Percentiles rank a stretch among this genome's conserved stretches.
These are phyloP conservation scores for Dendrocalamus latiflorus DNA, from an alignment of 202 grass and related monocot species.

Conservation along the genomic window DNA sequence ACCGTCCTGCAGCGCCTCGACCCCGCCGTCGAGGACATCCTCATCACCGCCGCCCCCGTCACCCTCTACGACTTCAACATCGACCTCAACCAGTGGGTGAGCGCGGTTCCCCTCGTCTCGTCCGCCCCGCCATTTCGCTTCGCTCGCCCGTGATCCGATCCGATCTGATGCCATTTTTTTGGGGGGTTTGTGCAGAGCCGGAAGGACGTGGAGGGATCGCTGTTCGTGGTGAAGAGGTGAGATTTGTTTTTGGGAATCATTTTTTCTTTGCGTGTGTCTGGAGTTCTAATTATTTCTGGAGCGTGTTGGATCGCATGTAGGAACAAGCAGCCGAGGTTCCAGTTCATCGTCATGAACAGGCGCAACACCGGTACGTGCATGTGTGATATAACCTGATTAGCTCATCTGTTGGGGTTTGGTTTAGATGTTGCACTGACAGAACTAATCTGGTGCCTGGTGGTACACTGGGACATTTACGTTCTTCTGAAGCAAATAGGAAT, in stretches of 20 bases:
- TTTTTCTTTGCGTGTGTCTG: too few species aligned
- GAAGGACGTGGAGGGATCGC: slow-evolving; percentile 87
- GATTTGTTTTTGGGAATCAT: too few species aligned
- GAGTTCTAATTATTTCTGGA: slow-evolving; percentile 17
- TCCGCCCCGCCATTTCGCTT: too few species aligned
- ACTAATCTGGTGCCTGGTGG: background rate
- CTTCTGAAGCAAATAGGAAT: background rate
- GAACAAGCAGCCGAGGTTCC: slow-evolving; percentile 81
- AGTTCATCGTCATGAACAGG: slow-evolving; percentile 96
- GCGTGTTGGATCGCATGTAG: slow-evolving; percentile 41
- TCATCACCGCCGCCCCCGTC: too few species aligned
- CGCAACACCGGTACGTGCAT: slow-evolving; percentile 60
- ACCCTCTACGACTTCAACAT: too few species aligned
- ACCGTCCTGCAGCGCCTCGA: too few species aligned
- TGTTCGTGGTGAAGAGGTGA: slow-evolving; percentile 95
- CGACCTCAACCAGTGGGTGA: too few species aligned
- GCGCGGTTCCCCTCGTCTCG: too few species aligned
- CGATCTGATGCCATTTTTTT: too few species aligned
- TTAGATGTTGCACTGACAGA: background rate
- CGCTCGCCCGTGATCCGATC: too few species aligned
- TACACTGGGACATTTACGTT: background rate
- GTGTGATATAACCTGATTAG: background rate
- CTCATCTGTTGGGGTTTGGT: background rate
- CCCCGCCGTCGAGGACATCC: too few species aligned
- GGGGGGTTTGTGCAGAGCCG: slow-evolving; percentile 61